Evolutionary conservation across 73 alveolate genomes (phyloP).

Genomic region (Paramecium tetraurelia): DNA sequence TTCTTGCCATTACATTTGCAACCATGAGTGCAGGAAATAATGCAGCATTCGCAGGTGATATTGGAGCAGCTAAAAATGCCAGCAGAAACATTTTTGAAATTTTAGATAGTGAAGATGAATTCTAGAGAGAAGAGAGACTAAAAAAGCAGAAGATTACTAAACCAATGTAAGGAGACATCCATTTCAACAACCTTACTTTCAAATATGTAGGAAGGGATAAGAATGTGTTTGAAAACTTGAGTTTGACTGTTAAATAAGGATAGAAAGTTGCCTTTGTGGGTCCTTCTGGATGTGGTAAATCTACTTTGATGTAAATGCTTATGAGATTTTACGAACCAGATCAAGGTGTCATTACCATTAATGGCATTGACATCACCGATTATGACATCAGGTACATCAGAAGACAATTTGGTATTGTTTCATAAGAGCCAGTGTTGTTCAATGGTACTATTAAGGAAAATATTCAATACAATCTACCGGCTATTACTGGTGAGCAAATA

Average conservation of each 20-base stretch:
- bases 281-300: conserved; percentile 78
- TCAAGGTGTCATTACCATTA: conserved; percentile 82
- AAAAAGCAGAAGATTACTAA: conserved; percentile 21
- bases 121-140: conserved; percentile 19
- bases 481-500: conserved; percentile 70
- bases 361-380: conserved; percentile 83
- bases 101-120: conserved; percentile 65
- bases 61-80: conserved; percentile 72
- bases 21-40: conserved; percentile 84
- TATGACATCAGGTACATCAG: conserved; percentile 78
- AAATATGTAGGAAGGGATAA: conserved; percentile 69
- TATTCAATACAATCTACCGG: conserved; percentile 77
- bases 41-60: conserved; percentile 80
- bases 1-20: conserved; percentile 79
- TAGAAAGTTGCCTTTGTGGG: conserved; percentile 83
- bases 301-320: conserved; percentile 89
- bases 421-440: conserved; percentile 95
- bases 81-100: conserved; percentile 57
- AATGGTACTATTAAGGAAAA: conserved; percentile 84
- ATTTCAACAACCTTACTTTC: conserved; percentile 73
- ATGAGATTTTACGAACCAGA: conserved; percentile 94
- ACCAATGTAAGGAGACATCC: conserved; percentile 68
- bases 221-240: conserved; percentile 67
- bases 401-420: conserved; percentile 85
- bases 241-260: conserved; percentile 76